Conservation (phyloP, 2,329 filamentous ascomycete genomes). For the Venturia aucupariae region DNA sequence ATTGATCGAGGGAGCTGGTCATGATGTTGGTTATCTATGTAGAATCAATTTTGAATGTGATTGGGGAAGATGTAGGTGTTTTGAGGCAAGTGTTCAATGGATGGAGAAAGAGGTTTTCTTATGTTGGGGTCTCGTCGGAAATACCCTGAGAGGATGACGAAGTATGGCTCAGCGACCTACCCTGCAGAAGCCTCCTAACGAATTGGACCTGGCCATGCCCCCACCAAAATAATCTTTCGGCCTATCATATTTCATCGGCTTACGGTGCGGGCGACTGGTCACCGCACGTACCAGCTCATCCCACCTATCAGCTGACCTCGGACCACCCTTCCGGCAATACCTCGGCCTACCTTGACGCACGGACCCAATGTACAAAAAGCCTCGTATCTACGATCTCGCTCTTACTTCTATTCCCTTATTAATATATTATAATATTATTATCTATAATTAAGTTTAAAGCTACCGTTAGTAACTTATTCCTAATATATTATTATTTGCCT, state of each 20-base stretch:
- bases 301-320: no score
- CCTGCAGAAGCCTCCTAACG: not conserved
- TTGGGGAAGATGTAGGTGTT: not conserved
- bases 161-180: not conserved
- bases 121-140: not conserved
- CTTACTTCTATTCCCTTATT: no score
- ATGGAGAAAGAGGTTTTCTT: not conserved
- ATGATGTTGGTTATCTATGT: slow-evolving; percentile 42
- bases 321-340: no score
- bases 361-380: no score
- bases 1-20: slow-evolving; percentile 86
- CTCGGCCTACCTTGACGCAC: no score
- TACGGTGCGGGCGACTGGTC: not conserved
- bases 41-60: not conserved
- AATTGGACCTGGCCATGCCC: not conserved
- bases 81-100: not conserved
- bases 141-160: not conserved
- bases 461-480: no score
- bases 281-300: no score
- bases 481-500: no score
- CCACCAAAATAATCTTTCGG: not conserved
- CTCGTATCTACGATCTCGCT: no score
- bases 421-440: no score
- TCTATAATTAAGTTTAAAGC: no score
- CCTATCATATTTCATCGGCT: not conserved